phyloP scores from a whole-genome alignment of 805 yeast species.

The Saccharomycopsis microspora region DNA sequence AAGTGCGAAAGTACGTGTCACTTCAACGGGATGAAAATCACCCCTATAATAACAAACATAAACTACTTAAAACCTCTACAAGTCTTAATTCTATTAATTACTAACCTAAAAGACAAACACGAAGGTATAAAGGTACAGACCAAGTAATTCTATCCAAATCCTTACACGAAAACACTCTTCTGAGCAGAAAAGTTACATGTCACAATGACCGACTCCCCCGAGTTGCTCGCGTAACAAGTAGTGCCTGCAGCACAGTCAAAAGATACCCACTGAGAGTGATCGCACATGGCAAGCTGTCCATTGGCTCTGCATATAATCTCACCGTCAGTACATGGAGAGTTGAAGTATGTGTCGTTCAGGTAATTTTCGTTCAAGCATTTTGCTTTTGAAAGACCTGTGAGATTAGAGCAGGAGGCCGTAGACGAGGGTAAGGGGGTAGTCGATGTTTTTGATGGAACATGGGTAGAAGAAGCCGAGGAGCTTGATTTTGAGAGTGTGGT shows the following conservation, averaged over 20 bases:
- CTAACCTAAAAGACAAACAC: no score
- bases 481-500: background rate
- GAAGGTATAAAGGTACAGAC: no score
- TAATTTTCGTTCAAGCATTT: constrained; percentile 34
- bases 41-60: no score
- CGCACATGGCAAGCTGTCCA: constrained; percentile 46
- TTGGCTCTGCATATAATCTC: constrained; percentile 37
- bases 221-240: constrained; percentile 42
- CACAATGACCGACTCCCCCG: constrained; percentile 28
- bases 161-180: constrained; percentile 18
- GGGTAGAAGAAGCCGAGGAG: background rate
- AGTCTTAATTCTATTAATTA: no score
- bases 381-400: constrained; percentile 31
- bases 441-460: background rate
- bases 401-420: constrained; percentile 16
- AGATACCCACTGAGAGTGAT: constrained; percentile 44
- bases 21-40: no score
- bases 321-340: constrained; percentile 33
- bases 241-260: constrained; percentile 54
- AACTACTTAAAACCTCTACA: no score
- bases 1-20: no score
- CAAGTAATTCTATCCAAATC: background rate
- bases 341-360: constrained; percentile 23
- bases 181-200: constrained; percentile 35
- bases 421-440: background rate